Evolutionary conservation across 164 flowering plant species (phyloP), one percentile per base, ranked within the genome.

Genomic region (Tetracentron sinense): DNA sequence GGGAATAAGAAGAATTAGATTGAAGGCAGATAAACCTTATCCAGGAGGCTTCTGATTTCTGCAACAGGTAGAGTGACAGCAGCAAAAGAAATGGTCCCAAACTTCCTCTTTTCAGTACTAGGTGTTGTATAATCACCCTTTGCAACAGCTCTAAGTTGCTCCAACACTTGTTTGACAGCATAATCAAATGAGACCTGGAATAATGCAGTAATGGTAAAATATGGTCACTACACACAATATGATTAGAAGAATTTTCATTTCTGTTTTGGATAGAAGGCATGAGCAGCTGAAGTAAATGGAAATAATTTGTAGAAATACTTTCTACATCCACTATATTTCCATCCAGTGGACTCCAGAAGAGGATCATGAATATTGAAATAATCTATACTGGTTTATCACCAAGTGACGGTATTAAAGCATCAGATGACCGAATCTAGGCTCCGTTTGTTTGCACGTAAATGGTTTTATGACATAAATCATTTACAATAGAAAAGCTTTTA

Each of bases 151-250:
- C 63, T 83, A 23, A 94, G 74, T 58, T 91, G 92, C 72, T 94
- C 86, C 69, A 70, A 27, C 50, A 89, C 97, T 55, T 80, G 75
- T 57, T 79, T 63, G 17, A 86, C 93, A 21, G 86, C 82, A 73
- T n/a, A 49, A 64, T 86, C 92, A 81, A 91, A 94, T 25, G 96
- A 89, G 54, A 94, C 96, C 98, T 94, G 81, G 28, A 60, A n/a
- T n/a, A n/a, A n/a, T n/a, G n/a, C n/a, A n/a, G n/a, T n/a, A n/a
- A n/a, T n/a, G n/a, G n/a, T n/a, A n/a, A n/a, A n/a, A 27, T 23
- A 28, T 22, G 12, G 22, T 71, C 26, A 49, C 8, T 19, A n/a
- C n/a, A n/a, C n/a, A n/a, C n/a, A n/a, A n/a, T n/a, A n/a, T n/a
- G n/a, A n/a, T n/a, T n/a, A n/a, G n/a, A n/a, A n/a, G n/a, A n/a